Evolutionary conservation across 805 yeast genomes (phyloP), one percentile per base, ranked within the genome.

Genomic region (Ogataea neopini): DNA sequence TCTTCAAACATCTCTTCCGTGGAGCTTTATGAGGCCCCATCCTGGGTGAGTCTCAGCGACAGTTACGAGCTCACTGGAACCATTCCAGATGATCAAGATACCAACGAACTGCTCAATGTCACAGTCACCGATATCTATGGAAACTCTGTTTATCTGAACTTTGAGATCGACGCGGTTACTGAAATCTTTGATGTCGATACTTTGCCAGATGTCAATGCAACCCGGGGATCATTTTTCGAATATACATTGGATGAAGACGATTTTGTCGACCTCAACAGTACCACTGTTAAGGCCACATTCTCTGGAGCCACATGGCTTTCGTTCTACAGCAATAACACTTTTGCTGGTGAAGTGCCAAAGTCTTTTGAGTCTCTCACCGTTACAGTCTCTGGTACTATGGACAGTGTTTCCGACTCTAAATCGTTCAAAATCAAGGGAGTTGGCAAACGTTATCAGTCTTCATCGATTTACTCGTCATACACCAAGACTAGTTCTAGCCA

Each of bases 321-420:
- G 1, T 90, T 77, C 62, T 56, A 68, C 38, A 53, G 75, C 9
- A 88, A 86, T 60, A 70, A 77, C 62, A 84, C 95, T 0, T 74
- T 92, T 47, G 64, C 67, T 33, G 99, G 99, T 23, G 61, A 67
- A 14, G 86, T 84, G 17, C 88, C 89, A 3, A 55, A 61, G 4
- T 67, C 73, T 53, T 78, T 83, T 35, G 72, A 74, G 13, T 47
- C 54, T 3, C 49, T 75, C 13, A 42, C 57, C 0, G 69, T 83
- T 22, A 67, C 67, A 2, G 63, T 84, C 25, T 76, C 82, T 17
- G 69, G 67, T 0, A 48, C 61, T 4, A 61, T 67, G 50, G 62
- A 67, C 34, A 63, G 74, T 7, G 42, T 61, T 10, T 47, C 63
- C 2, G 75, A 77, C 45, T 60, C 70, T 14, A 59, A 73, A 40